Evolutionary conservation across 805 yeast species (phyloP).

Genomic region (Monosporozyma aquatica): DNA sequence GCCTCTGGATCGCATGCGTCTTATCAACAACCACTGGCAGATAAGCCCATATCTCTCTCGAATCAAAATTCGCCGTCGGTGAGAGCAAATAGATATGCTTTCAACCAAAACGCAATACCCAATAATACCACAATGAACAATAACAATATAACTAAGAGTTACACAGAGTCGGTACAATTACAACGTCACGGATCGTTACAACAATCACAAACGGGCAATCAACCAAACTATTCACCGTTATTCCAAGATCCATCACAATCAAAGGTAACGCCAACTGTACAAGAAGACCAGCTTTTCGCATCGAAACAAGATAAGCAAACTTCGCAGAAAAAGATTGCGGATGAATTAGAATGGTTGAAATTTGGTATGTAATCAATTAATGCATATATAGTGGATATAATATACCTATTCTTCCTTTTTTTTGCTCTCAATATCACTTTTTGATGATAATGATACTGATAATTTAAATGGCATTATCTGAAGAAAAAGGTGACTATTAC

Average conservation of each 20-base stretch:
- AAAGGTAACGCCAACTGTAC: background rate
- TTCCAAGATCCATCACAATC: background rate
- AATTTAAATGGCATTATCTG: too few relatives aligned
- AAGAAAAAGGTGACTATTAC: too few relatives aligned
- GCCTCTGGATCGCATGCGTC: background rate
- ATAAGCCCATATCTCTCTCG: background rate
- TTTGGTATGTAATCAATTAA: constrained; percentile 29
- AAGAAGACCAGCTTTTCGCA: background rate
- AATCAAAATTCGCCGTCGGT: constrained; percentile 7
- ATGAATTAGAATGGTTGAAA: constrained; percentile 31
- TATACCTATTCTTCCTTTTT: too few relatives aligned
- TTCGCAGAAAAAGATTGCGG: constrained; percentile 5
- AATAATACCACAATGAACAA: background rate
- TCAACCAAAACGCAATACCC: constrained; percentile 3
- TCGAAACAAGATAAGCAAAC: constrained; percentile 3
- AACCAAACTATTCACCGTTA: background rate
- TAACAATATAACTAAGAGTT: constrained; percentile 1
- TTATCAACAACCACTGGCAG: too few relatives aligned
- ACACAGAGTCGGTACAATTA: constrained; percentile 4
- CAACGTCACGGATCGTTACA: constrained; percentile 7
- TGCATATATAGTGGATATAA: background rate
- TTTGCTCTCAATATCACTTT: too few relatives aligned
- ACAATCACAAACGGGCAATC: background rate
- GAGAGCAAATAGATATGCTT: constrained; percentile 2
- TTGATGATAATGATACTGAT: too few relatives aligned